Base-by-base conservation (phyloP, 768 basidiomycete species). In the Tulasnella sp. region DNA sequence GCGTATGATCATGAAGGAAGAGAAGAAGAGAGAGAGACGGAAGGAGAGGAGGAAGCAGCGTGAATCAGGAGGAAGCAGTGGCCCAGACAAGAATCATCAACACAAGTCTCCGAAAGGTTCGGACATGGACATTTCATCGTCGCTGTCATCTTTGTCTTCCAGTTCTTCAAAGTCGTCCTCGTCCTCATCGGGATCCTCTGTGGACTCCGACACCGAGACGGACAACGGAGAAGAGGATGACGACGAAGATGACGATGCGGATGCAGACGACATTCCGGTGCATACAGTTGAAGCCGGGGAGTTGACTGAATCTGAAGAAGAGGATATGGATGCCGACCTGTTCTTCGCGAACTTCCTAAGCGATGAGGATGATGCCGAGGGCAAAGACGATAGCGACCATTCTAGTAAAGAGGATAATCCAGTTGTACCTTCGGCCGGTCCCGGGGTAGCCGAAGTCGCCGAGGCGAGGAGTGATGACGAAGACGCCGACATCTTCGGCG, bases 11-110 rank as follows among this genome's bases (percentile, higher is more conserved):
- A 29, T 65, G 21, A 45, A 56, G 23, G 63, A 64, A 76, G 77
- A 61, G 77, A 75, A 48, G 77, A 78, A 50, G 83, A 74, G 54
- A 78, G 78, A 27, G 78, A 77, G 32, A 74, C 83, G 38, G 77
- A 64, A 77, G 74, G 43, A 83, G 51, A 50, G 48, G 48, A 49
- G 32, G 55, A 61, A 30, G 63, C 61, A 27, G 54, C 60, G 13
- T 15, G 34, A 38, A 15, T 38, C 51, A 85, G 68, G 83, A 85
- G 67, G 80, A 83, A 70, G 77, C 70, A 43, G 83, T 80, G 54
- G 80, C 83, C 44, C 65, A 79, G 5, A 69, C 78, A 15, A 59
- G 26, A 32, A 56, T 11, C 54, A 56, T 19, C n/a, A 27, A 34
- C 32, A 32, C 32, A 53, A 38, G 30, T 30, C 32, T 30, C 24